phyloP scores from a whole-genome alignment of 75 land plant genomes.

The Adiantum capillusveneris region DNA sequence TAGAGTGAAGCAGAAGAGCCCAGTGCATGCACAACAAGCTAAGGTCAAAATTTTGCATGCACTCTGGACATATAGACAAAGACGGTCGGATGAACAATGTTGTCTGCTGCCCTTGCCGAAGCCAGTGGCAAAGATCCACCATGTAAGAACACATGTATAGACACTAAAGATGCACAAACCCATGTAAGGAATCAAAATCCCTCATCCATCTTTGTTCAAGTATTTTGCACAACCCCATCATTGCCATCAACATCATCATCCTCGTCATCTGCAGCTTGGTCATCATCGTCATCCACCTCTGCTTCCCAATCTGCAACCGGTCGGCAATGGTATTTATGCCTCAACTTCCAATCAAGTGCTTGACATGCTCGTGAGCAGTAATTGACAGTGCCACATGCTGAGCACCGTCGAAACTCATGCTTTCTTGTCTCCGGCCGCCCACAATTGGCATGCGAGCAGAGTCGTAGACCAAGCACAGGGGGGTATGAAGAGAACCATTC shows the following conservation, averaged over 20 bases:
- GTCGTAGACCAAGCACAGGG: constrained; percentile 32
- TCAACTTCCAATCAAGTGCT: constrained; percentile 77
- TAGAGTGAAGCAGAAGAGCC: no score
- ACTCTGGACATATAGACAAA: no score
- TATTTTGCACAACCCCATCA: background rate
- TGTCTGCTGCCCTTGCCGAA: no score
- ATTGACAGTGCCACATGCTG: constrained; percentile 77
- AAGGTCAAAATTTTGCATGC: no score
- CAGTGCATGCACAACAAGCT: no score
- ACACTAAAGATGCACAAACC: no score
- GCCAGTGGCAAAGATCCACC: no score
- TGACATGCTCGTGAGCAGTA: constrained; percentile 94
- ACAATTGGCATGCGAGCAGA: constrained; percentile 73
- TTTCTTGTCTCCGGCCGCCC: constrained; percentile 74
- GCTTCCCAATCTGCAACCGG: constrained; percentile 68
- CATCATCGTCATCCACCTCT: constrained; percentile 28
- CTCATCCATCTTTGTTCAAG: no score
- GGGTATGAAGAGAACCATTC: constrained; percentile 54
- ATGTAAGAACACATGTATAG: no score
- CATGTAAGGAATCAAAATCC: no score
- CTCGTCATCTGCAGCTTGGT: constrained; percentile 13
- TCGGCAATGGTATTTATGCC: constrained; percentile 62
- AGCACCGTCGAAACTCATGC: constrained; percentile 89
- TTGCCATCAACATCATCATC: constrained; percentile 10
- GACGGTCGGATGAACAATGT: no score